These are phyloP conservation scores for Centrapalus pauciflorus DNA, from an alignment of 129 eudicot genomes.

Conservation along the genomic window DNA sequence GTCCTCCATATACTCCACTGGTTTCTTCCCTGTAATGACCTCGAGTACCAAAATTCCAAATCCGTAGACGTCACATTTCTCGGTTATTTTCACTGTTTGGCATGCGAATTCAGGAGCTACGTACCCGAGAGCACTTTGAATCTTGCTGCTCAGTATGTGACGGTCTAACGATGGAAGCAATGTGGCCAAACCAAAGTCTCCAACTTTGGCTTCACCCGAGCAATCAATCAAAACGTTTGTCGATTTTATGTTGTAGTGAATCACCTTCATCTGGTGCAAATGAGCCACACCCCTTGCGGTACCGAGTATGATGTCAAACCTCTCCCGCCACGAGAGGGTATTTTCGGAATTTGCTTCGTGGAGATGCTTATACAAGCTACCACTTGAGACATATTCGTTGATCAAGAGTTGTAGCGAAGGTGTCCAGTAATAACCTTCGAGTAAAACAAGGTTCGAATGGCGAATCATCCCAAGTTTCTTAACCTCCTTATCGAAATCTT, in stretches of 20 bases:
- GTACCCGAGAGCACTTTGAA: conserved; percentile 95
- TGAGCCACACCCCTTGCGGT: conserved; percentile 83
- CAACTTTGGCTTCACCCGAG: conserved; percentile 71
- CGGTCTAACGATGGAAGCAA: conserved; percentile 73
- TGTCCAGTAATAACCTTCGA: conserved; percentile 92
- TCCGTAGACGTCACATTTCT: conserved; percentile 89
- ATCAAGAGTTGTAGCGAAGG: conserved; percentile 79
- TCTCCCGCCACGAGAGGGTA: conserved; percentile 70
- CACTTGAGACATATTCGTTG: conserved; percentile 57
- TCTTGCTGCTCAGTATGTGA: conserved; percentile 73
- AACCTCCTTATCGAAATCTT: conserved; percentile 75
- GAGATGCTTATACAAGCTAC: conserved; percentile 75
- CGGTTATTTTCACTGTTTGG: conserved; percentile 84
- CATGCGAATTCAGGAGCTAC: conserved; percentile 97
- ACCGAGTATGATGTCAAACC: conserved; percentile 68
- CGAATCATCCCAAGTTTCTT: conserved; percentile 62
- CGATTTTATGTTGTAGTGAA: conserved; percentile 86
- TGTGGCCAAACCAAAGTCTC: conserved; percentile 80
- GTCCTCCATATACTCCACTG: conserved; percentile 96
- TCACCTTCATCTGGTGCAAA: conserved; percentile 56
- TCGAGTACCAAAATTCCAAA: conserved; percentile 79
- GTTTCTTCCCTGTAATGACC: conserved; percentile 81
- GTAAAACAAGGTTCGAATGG: conserved; percentile 62
- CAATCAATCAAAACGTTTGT: conserved; percentile 56
- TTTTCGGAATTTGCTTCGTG: conserved; percentile 45